Evolutionary conservation across 2,329 filamentous ascomycete genomes (phyloP), one percentile per base, ranked within the genome.

Genomic region (Aphanoascus verrucosus): DNA sequence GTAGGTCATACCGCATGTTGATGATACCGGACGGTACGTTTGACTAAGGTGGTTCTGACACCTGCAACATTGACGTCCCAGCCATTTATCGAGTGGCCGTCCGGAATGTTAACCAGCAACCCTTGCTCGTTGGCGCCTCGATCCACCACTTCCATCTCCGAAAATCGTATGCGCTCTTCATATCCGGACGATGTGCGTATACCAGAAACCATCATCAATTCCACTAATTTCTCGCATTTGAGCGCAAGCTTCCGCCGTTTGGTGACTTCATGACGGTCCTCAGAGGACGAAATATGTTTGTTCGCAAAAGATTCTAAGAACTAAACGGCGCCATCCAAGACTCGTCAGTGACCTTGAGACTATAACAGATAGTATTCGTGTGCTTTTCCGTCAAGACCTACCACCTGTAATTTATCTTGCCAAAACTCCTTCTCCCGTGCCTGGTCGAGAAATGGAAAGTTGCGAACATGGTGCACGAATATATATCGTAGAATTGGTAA

Each of bases 191-290:
- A 89, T 0, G 93, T 98, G 34, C 87, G 88, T 55, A 98, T 85
- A 37, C 93, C 93, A 6, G 91, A 97, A 7, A 98, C 93, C 89
- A 98, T 96, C 93, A 98, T 98, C 57, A 98, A 77, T 75, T 98
- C 93, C 9, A 98, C 88, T 55, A 98, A 74, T 74, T 98, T 98
- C 68, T 93, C 85, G 46, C 87, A 88, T 77, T 98, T 98, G 62
- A 84, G 77, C 2, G 93, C 91, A 59, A 98, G 74, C 70, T 98
- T 98, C 59, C 84, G 80, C 55, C 93, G 81, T 74, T 98, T 98
- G 8, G 93, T 97, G 70, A 96, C 89, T 71, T 98, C 93, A 31
- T 97, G 74, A 3, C 93, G 82, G 67, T 98, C 93, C 71, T 97
- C 93, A 4, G 91, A 96, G 5, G 90, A 94, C 1, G 91, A 97